Conservation (phyloP, 202 grass and related monocot genomes). For the Panicum hallii region DNA sequence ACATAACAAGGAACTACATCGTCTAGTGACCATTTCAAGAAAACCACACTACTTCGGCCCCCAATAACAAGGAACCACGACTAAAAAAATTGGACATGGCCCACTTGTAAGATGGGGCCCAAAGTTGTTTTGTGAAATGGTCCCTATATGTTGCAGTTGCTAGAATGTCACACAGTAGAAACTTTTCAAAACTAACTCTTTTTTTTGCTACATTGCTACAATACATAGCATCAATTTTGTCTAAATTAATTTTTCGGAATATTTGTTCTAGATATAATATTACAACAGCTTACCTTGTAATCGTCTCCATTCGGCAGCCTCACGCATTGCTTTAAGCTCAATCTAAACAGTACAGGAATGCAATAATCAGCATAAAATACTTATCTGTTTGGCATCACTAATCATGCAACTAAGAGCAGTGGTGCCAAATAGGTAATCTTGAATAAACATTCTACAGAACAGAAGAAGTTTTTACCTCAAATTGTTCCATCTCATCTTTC, state of each 20-base stretch:
- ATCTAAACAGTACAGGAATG: constrained; percentile 54
- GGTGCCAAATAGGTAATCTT: neutral
- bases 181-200: neutral
- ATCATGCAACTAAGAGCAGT: neutral
- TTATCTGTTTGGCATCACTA: neutral
- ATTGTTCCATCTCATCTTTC: constrained; percentile 95
- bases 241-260: constrained; percentile 6
- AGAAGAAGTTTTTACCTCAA: constrained; percentile 71
- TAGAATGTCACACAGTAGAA: neutral
- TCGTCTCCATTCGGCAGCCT: constrained; percentile 96
- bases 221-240: neutral
- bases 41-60: neutral
- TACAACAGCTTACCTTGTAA: constrained; percentile 69
- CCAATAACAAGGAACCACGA: neutral
- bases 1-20: neutral
- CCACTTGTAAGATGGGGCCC: neutral
- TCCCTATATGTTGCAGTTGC: neutral
- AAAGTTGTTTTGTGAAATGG: neutral
- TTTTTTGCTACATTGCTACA: neutral
- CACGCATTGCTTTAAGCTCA: constrained; percentile 82
- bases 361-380: constrained; percentile 5
- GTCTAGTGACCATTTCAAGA: neutral
- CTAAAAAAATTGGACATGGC: neutral
- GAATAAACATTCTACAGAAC: constrained; percentile 24
- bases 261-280: neutral